Evolutionary conservation across 306 rosid genomes (phyloP).

Genomic region (Gastrolobium villosum): DNA sequence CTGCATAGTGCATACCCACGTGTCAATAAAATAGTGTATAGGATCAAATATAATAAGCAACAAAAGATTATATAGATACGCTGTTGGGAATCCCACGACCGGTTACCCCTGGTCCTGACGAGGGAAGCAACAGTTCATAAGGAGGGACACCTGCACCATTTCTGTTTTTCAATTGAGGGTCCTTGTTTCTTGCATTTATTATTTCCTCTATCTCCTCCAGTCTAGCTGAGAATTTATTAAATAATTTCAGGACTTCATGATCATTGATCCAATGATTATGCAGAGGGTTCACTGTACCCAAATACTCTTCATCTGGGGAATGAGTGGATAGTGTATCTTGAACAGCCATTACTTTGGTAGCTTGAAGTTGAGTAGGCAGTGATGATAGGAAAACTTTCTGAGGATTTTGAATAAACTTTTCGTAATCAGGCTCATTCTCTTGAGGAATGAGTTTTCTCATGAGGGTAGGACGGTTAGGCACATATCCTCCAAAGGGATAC

Average conservation of each 20-base stretch:
- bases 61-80: conserved; percentile 68
- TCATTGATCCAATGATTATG: conserved; percentile 79
- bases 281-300: conserved; percentile 77
- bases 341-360: conserved; percentile 98
- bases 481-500: conserved; percentile 95
- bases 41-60: neutral
- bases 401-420: conserved; percentile 76
- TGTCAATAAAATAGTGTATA: conserved; percentile 27
- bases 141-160: conserved; percentile 96
- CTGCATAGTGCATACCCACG: neutral
- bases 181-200: conserved; percentile 75
- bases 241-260: conserved; percentile 56
- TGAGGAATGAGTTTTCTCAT: conserved; percentile 87
- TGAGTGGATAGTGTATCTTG: conserved; percentile 93
- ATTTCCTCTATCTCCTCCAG: conserved; percentile 85
- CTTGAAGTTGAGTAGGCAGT: conserved; percentile 94
- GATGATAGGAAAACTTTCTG: conserved; percentile 78
- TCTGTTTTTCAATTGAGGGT: conserved; percentile 68
- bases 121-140: conserved; percentile 78
- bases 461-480: conserved; percentile 93
- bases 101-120: conserved; percentile 93
- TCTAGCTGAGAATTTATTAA: conserved; percentile 65
- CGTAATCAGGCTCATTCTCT: conserved; percentile 69
- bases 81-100: conserved; percentile 96
- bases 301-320: conserved; percentile 96